A percentile compares a stretch with the other conserved stretches of the same genome.
These are phyloP conservation scores for Ammopiptanthus mongolicus DNA, from an alignment of 306 rosid species.

Conservation along the genomic window DNA sequence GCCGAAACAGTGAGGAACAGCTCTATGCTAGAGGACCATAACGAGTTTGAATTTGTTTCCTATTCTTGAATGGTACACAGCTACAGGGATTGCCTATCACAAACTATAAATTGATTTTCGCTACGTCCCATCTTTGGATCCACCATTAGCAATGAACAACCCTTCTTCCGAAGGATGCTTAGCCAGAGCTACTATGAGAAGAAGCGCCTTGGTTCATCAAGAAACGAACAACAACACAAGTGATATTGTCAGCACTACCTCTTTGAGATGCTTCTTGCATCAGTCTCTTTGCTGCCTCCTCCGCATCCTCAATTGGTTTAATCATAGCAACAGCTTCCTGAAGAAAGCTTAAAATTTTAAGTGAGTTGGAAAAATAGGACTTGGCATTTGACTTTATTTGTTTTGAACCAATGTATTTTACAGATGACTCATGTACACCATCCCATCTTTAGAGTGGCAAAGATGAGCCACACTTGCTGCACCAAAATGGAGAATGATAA, in stretches of 20 bases:
- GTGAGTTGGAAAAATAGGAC: neutral
- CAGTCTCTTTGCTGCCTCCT: conserved; percentile 85
- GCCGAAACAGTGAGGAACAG: conserved; percentile 23
- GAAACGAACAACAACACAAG: conserved; percentile 92
- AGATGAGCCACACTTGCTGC: neutral
- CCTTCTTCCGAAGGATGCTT: conserved; percentile 10
- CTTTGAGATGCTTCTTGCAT: conserved; percentile 83
- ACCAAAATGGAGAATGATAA: neutral
- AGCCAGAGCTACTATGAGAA: conserved; percentile 36
- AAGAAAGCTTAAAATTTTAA: neutral
- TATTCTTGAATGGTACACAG: conserved; percentile 31
- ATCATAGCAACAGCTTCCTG: conserved; percentile 93
- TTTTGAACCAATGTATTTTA: neutral
- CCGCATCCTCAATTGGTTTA: conserved; percentile 71
- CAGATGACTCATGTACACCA: neutral
- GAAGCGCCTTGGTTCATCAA: conserved; percentile 53
- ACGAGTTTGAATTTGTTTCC: conserved; percentile 20
- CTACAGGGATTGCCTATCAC: conserved; percentile 29
- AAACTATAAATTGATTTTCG: conserved; percentile 19
- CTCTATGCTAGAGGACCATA: conserved; percentile 30
- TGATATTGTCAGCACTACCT: conserved; percentile 94
- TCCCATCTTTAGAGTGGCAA: neutral
- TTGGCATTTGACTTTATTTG: neutral
- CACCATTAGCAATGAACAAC: neutral
- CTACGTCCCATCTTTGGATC: conserved; percentile 17